These are phyloP conservation scores for Lactarius pseudohatsudake DNA, from an alignment of 768 basidiomycete species.

Conservation along the genomic window DNA sequence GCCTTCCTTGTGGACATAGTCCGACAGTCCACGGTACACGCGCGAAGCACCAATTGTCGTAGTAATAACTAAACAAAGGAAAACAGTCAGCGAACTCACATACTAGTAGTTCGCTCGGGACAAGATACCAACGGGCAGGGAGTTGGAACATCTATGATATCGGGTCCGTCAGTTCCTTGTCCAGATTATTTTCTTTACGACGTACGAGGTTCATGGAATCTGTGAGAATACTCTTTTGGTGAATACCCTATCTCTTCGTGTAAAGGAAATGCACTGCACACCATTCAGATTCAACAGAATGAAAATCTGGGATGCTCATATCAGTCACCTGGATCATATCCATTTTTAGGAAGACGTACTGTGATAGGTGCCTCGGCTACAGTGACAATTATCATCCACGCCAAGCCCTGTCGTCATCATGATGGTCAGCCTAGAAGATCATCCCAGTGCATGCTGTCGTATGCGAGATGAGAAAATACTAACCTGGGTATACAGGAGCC, in stretches of 20 bases:
- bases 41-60: not conserved
- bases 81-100: not conserved
- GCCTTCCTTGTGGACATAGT: not conserved
- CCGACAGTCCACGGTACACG: conserved; percentile 3
- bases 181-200: too few species aligned
- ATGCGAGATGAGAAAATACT: not conserved
- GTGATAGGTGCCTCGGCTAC: conserved; percentile 3
- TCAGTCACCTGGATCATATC: not conserved
- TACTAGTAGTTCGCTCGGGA: too few species aligned
- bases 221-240: not conserved
- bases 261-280: not conserved
- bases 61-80: too few species aligned
- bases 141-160: too few species aligned
- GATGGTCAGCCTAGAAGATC: not conserved
- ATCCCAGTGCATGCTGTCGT: not conserved
- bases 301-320: not conserved
- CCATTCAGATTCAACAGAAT: conserved; percentile 9
- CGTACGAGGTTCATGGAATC: not conserved
- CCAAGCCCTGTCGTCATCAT: not conserved
- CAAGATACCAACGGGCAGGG: too few species aligned
- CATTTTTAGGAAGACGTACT: not conserved
- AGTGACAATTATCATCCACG: conserved; percentile 2
- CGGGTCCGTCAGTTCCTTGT: too few species aligned
- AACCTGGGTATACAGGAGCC: conserved; percentile 11
- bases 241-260: not conserved